Evolutionary conservation across 179 eudicot genomes (phyloP), one percentile per base, ranked within the genome.

Genomic region (Gypsophila paniculata): DNA sequence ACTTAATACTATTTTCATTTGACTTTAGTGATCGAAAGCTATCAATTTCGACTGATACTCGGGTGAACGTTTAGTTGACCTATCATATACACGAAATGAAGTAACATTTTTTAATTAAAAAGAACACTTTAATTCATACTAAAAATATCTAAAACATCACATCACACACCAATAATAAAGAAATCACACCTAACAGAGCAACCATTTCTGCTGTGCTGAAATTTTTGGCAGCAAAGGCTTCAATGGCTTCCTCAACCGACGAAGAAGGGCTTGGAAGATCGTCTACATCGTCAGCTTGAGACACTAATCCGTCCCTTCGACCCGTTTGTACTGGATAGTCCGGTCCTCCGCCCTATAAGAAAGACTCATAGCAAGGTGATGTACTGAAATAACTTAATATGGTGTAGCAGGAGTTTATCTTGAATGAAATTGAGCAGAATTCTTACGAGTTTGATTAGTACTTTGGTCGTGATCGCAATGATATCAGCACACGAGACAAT

Each of bases 401-500:
- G 17, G 8, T 3, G 6, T 9, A 29, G 34, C 44, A 5, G 15
- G 19, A 51, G 19, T 51, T 51, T 51, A 51, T n/a, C 58, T 34
- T 8, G 11, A 62, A 17, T 36, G 36, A 60, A 4, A 13, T 29
- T 29, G 6, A 2, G 67, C 13, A 15, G 6, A 4, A 8, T 8
- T 39, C 44, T 65, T 78, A 87, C 95, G 80, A 81, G 18, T 9
- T 82, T 86, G 0, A 88, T 84, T 2, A 86, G 63, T 26, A 75
- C 90, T 36, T 86, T 86, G 22, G 92, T 82, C 69, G 89, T 87
- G 42, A 89, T 76, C n/a, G 89, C 86, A 44, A 86, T 77, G 36
- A 87, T 87, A 61, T 89, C 91, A 25, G 95, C 91, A 69, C 95
- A 89, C 0, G 95, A 89, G 12, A 89, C 90, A 12, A 84, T 60